Evolutionary conservation across 495 filamentous ascomycete species (phyloP), one percentile per base, ranked within the genome.

Genomic region (Penicillium macrosclerotiorum): DNA sequence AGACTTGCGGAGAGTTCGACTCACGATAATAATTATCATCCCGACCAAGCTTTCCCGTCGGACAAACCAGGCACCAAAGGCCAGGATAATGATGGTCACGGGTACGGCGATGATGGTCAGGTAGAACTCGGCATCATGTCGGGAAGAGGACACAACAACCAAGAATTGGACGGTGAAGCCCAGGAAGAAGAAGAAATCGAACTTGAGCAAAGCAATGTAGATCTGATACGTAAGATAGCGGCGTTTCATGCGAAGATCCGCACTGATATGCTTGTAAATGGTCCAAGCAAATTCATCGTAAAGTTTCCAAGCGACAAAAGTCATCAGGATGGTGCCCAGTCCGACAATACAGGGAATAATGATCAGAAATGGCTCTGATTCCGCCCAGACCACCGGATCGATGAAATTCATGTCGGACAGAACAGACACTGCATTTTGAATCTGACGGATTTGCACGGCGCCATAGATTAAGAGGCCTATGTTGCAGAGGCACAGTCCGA

Each of bases 141-240:
- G 79, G 49, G 79, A 70, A 26, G 79, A 83, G 26, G 79, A 83
- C 29, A 97, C 90, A 44, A 98, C 84, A 50, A 97, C 93, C 22
- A 98, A 74, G 68, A 98, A 97, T 62, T 98, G 93, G 27, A 98
- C 85, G 5, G 91, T 96, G 60, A 98, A 98, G 11, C 90, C 93
- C 39, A 98, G 81, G 79, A 98, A 98, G 78, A 98, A 96, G 80
- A 98, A 98, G 67, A 98, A 97, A 71, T 98, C 93, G 66, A 98
- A 98, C 67, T 98, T 98, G 40, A 98, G 77, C 8, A 97, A 80
- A 26, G 94, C 88, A 57, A 98, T 96, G 69, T 96, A 98, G 59
- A 98, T 90, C 91, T 98, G 93, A 63, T 95, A 98, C 31, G 90
- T 87, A 45, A 97, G 77, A 75, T 95, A 97, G 51, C 93, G 79